Evolutionary conservation across 2,329 filamentous ascomycete genomes (phyloP).

Genomic region (Metarhizium humberi): DNA sequence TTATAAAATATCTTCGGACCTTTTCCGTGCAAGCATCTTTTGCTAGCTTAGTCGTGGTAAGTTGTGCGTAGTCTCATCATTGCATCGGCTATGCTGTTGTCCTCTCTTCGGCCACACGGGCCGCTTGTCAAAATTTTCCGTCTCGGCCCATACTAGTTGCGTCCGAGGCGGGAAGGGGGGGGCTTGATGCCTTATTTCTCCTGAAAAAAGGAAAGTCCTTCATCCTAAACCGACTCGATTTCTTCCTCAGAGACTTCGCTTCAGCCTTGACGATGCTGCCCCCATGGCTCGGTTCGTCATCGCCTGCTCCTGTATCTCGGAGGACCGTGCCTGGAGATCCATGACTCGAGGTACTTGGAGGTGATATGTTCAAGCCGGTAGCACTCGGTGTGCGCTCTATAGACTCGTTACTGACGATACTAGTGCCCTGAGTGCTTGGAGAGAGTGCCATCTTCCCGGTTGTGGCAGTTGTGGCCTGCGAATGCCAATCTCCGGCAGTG

Average conservation of each 20-base stretch:
- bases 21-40: neutral
- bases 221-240: slow-evolving; percentile 54
- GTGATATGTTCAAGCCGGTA: slow-evolving; percentile 29
- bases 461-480: slow-evolving; percentile 53
- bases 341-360: slow-evolving; percentile 21
- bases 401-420: slow-evolving; percentile 53
- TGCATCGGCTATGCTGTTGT: neutral
- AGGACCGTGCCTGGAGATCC: slow-evolving; percentile 16
- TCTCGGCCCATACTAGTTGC: slow-evolving; percentile 12
- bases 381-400: slow-evolving; percentile 39
- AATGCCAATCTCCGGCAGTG: slow-evolving; percentile 50
- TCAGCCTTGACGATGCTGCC: slow-evolving; percentile 38
- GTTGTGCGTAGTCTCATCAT: neutral
- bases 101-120: neutral
- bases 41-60: neutral
- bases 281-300: slow-evolving; percentile 25
- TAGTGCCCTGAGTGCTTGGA: slow-evolving; percentile 56
- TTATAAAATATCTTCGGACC: neutral
- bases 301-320: slow-evolving; percentile 14
- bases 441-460: slow-evolving; percentile 56
- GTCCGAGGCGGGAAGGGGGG: slow-evolving; percentile 23
- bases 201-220: slow-evolving; percentile 50
- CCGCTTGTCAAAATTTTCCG: neutral
- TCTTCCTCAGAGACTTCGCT: slow-evolving; percentile 47
- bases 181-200: slow-evolving; percentile 36